Evolutionary conservation across 2,329 filamentous ascomycete species (phyloP), one percentile per base, ranked within the genome.

Genomic region (Fusarium sp.): DNA sequence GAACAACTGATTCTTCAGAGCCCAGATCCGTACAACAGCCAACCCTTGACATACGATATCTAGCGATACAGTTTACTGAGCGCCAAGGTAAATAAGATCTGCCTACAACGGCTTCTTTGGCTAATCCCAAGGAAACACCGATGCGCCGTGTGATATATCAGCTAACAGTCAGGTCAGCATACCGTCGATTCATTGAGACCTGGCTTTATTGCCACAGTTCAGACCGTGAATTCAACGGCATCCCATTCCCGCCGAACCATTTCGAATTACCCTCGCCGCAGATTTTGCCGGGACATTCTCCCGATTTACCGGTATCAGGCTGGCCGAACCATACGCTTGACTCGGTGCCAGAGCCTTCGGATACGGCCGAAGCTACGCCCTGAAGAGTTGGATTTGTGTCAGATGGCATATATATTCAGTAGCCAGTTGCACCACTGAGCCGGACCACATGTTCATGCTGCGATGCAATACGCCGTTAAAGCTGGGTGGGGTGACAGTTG

Each of bases 51-150:
- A 83, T 87, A 51, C 81, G 83, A 51, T 84, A 86, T 73, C 77
- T 87, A 29, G 82, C 82, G 8, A 81, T 87, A 45, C 84, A 86
- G 56, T 87, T 87, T 68, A 85, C 81, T 44, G 80, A 82, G 45
- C 78, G 81, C 29, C 81, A 83, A 71, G 85, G 85, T 86, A 77
- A 75, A 53, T 29, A 55, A 38, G 50, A 29, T 50, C 46, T 27
- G 46, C 25, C 22, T 45, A 50, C 27, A 43, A 42, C 54, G 59
- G 58, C 70, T 60, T 47, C 45, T 49, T 38, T 55, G 52, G 44
- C 63, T 45, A 14, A 53, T 38, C 30, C 47, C 47, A 25, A n/a
- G 63, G 15, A 20, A 44, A 66, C 38, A 44, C 68, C 60, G 22
- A 10, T 34, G 16, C 12, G 18, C 50, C 59, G 63, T 50, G 24